These are phyloP conservation scores for Citropsis articulata DNA, from an alignment of 345 rosid genomes.

Conservation along the genomic window DNA sequence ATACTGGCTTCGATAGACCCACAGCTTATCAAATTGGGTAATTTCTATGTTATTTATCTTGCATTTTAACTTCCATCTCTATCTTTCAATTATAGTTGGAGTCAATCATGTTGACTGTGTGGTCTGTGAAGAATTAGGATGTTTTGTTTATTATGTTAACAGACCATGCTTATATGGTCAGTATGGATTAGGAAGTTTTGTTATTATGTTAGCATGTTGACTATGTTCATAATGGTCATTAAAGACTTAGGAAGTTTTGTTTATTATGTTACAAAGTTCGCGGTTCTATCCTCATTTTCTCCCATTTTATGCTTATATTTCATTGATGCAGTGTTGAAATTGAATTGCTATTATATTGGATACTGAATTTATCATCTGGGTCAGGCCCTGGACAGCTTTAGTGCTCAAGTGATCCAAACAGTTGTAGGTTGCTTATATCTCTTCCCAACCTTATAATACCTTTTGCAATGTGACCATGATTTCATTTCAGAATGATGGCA, in stretches of 20 bases:
- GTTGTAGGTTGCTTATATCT: not conserved
- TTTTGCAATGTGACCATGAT: constrained; percentile 9
- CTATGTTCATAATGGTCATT: not conserved
- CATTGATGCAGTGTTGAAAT: not conserved
- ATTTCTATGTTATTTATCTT: not conserved
- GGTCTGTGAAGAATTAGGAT: no score
- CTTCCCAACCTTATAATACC: not conserved
- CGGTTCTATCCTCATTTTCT: not conserved
- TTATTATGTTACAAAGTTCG: not conserved
- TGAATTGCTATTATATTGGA: not conserved
- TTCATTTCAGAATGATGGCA: constrained; percentile 43
- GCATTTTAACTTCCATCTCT: not conserved
- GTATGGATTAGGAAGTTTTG: not conserved
- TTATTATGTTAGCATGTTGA: not conserved
- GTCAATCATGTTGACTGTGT: not conserved
- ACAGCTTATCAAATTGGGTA: constrained; percentile 50
- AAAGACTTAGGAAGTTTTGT: not conserved
- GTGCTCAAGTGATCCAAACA: not conserved
- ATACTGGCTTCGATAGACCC: constrained; percentile 43
- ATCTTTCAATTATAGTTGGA: not conserved
- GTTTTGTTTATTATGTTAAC: no score
- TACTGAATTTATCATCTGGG: not conserved
- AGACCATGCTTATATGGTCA: not conserved
- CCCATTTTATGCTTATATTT: not conserved
- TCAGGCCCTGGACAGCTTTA: not conserved